Evolutionary conservation across 371 early-diverging fungal genomes (phyloP).

Genomic region (Mucor racemosus): DNA sequence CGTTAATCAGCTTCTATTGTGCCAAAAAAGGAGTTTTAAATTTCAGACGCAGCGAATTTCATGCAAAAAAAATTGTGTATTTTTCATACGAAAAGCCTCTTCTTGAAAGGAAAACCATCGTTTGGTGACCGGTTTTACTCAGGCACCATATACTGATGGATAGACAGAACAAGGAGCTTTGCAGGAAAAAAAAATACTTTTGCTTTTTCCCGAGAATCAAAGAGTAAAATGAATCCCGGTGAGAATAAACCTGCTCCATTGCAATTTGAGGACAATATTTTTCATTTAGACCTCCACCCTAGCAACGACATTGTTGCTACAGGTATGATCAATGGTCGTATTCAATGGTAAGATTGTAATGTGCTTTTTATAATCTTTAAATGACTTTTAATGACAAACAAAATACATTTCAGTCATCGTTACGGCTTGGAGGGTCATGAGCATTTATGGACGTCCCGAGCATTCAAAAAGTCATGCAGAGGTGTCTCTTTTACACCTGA

Average conservation of each 20-base stretch:
- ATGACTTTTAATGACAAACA: background rate
- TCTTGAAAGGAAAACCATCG: background rate
- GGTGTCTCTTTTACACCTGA: constrained; percentile 77
- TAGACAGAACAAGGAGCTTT: background rate
- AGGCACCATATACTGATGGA: background rate
- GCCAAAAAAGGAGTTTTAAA: background rate
- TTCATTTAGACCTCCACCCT: constrained; percentile 81
- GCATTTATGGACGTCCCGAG: constrained; percentile 61
- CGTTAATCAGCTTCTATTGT: background rate
- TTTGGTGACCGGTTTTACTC: constrained; percentile 12
- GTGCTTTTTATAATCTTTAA: background rate
- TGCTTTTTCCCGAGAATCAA: background rate
- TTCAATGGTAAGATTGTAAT: constrained; percentile 62
- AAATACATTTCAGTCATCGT: constrained; percentile 37
- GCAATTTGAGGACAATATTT: constrained; percentile 56
- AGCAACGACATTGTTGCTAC: constrained; percentile 68
- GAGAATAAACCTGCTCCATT: constrained; percentile 24
- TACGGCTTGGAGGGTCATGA: constrained; percentile 59
- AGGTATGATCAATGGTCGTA: constrained; percentile 78
- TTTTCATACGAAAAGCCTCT: background rate
- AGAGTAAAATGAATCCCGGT: constrained; percentile 7
- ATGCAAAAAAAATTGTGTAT: no score
- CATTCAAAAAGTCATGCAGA: constrained; percentile 84
- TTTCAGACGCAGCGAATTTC: no score
- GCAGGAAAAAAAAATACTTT: background rate